Conservation (phyloP, 2,329 filamentous ascomycete genomes). For the Fusarium sp. region DNA sequence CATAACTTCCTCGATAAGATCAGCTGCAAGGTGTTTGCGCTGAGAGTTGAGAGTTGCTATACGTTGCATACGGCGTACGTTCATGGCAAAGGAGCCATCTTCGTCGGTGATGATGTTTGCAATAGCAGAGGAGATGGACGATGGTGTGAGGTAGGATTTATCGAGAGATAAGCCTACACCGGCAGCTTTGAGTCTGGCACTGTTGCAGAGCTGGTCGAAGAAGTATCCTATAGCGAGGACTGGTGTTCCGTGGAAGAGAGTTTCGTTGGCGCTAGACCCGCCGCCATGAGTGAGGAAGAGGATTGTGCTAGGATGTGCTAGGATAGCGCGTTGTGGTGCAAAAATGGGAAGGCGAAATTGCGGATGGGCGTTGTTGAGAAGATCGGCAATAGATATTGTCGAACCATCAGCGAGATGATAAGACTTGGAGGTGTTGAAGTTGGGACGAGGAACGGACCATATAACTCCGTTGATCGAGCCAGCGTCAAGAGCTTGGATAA, state of each 20-base stretch:
- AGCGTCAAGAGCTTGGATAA: conserved; percentile 44
- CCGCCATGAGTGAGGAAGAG: conserved; percentile 59
- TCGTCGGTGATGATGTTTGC: conserved; percentile 47
- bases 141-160: conserved; percentile 53
- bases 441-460: conserved; percentile 50
- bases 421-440: conserved; percentile 37
- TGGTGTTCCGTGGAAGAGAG: conserved; percentile 54
- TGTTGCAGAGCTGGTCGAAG: conserved; percentile 58
- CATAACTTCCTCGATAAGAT: conserved; percentile 58
- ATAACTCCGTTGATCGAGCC: conserved; percentile 55
- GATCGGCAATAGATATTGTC: conserved; percentile 6
- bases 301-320: conserved; percentile 50
- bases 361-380: conserved; percentile 49
- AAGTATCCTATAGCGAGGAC: conserved; percentile 55
- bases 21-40: conserved; percentile 54
- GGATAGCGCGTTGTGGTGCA: conserved; percentile 57
- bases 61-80: conserved; percentile 53
- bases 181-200: conserved; percentile 50
- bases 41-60: conserved; percentile 54
- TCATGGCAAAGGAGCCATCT: conserved; percentile 48
- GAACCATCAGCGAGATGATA: conserved; percentile 27
- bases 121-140: conserved; percentile 49
- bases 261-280: conserved; percentile 57
- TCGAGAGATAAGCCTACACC: conserved; percentile 54
- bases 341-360: conserved; percentile 52